Evolutionary conservation across 257 asterid species (phyloP).

Genomic region (Solanum medicagineum): DNA sequence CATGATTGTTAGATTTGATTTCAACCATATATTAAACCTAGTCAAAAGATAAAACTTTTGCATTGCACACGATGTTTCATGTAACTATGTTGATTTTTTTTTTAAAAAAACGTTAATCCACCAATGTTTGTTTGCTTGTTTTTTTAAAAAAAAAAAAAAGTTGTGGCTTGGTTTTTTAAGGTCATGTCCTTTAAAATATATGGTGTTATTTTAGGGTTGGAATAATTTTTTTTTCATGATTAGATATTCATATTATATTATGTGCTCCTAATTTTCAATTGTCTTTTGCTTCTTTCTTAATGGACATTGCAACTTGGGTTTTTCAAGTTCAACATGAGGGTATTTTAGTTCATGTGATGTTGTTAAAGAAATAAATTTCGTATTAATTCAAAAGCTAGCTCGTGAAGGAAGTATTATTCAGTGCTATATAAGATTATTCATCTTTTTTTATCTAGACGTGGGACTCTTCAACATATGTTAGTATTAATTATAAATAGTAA

Average conservation of each 20-base stretch:
- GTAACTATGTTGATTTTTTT: not conserved
- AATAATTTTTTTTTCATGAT: constrained; percentile 10
- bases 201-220: not conserved
- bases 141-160: not conserved
- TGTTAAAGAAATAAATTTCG: rapidly evolving
- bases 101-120: too few species aligned
- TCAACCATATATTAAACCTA: not conserved
- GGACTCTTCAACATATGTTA: too few species aligned
- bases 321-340: not conserved
- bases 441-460: not conserved
- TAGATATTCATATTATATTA: constrained; percentile 44
- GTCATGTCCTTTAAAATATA: not conserved
- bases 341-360: not conserved
- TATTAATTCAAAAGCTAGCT: not conserved
- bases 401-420: rapidly evolving
- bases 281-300: not conserved
- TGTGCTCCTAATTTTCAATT: not conserved
- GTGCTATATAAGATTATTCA: not conserved
- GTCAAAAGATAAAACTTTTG: not conserved
- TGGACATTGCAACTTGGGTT: not conserved
- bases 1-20: not conserved
- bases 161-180: not conserved
- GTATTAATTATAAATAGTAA: not conserved
- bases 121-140: not conserved
- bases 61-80: not conserved